Base-by-base conservation (phyloP, 2,329 filamentous ascomycete species). In the Colletotrichum endophyticum region DNA sequence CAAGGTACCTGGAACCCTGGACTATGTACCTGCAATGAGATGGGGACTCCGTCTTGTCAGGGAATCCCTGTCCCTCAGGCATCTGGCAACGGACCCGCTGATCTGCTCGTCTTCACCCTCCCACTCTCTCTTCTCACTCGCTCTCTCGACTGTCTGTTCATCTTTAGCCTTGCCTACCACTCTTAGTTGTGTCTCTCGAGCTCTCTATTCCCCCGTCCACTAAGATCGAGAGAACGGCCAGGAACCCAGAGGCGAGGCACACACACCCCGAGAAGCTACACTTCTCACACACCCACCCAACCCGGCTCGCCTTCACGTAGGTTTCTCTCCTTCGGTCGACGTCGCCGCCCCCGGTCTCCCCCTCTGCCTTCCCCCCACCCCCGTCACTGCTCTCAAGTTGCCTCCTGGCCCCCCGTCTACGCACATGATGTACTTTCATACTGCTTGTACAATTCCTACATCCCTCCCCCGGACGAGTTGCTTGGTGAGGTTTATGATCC, bases 101-200 rank as follows among this genome's bases (percentile, higher is more conserved):
- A 78, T 78, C 76, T 78, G 64, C 76, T 77, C 70, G 39, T 77
- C 63, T 77, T 72, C 73, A 70, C 70, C 64, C 73, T 76, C 44
- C 61, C 64, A 73, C 39, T 73, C 70, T 75, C 32, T 49, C 30
- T 68, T 63, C 63, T 59, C 57, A 76, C 70, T 76, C 70, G 73
- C 63, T 67, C 49, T 56, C 62, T 61, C 49, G 56, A 39, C 62
- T 39, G 53, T 61, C 53, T n/a, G 73, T 34, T 62, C 62, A 39
- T 61, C 69, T 62, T 28, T 64, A 73, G 73, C 70, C 70, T 76
- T 66, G 73, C 63, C 70, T 76, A 53, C 73, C 28, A 59, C 25
- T 69, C 27, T 73, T 44, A 66, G 59, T 61, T 53, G 28, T 66
- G 70, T 66, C 70, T 76, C 59, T 73, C 57, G 49, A 64, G 57